phyloP scores from a whole-genome alignment of 2,329 filamentous ascomycete species.

The Daldinia eschscholtzii region DNA sequence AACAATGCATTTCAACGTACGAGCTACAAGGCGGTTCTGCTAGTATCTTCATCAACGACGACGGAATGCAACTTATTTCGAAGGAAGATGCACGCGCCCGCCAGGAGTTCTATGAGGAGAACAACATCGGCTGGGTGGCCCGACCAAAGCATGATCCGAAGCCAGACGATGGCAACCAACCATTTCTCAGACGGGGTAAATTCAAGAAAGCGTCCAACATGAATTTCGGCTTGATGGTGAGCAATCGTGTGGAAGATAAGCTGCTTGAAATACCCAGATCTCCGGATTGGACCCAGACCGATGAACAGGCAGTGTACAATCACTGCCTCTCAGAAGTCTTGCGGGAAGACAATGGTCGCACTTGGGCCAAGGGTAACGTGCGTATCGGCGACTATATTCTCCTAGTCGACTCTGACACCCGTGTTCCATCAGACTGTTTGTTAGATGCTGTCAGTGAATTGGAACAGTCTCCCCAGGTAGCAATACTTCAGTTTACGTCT shows the following conservation, averaged over 20 bases:
- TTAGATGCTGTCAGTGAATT: constrained; percentile 85
- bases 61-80: constrained; percentile 73
- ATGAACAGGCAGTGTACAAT: constrained; percentile 76
- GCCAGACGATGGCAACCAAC: constrained; percentile 61
- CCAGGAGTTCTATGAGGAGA: constrained; percentile 68
- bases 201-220: constrained; percentile 80
- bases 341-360: constrained; percentile 72
- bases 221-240: constrained; percentile 77
- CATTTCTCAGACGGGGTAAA: constrained; percentile 73
- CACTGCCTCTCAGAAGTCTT: constrained; percentile 74
- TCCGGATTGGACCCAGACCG: constrained; percentile 74
- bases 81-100: constrained; percentile 62
- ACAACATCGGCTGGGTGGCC: constrained; percentile 69
- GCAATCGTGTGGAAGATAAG: constrained; percentile 78
- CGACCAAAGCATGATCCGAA: constrained; percentile 66
- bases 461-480: constrained; percentile 82
- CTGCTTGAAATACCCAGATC: constrained; percentile 68
- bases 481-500: constrained; percentile 82
- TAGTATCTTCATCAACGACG: constrained; percentile 77
- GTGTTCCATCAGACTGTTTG: constrained; percentile 81
- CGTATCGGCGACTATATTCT: constrained; percentile 87
- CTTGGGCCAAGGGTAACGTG: constrained; percentile 87
- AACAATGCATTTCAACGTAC: constrained; percentile 70
- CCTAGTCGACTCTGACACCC: constrained; percentile 83
- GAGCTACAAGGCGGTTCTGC: constrained; percentile 74